A percentile compares a stretch with the other conserved stretches of the same genome.
phyloP scores from a whole-genome alignment of 805 yeast genomes.

The Myxozyma neglecta region DNA sequence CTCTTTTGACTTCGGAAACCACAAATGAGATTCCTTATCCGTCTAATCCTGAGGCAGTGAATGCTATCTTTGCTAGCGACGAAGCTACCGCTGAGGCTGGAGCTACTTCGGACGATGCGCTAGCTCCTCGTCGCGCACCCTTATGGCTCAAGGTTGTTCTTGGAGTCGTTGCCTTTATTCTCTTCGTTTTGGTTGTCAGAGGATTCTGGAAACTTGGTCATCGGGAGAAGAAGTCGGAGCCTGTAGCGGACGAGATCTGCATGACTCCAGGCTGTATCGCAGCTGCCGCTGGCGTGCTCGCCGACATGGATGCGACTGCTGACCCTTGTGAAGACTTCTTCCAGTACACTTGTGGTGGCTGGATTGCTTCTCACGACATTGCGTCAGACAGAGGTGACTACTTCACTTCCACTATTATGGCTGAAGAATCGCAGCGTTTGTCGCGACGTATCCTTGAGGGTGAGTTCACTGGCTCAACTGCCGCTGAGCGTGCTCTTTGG shows the following conservation, averaged over 20 bases:
- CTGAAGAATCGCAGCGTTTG: constrained; percentile 26
- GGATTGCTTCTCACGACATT: constrained; percentile 28
- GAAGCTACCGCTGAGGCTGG: constrained; percentile 25
- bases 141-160: constrained; percentile 17
- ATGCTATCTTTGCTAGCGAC: constrained; percentile 24
- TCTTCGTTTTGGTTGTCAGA: constrained; percentile 18
- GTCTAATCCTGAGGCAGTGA: constrained; percentile 22
- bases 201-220: constrained; percentile 24
- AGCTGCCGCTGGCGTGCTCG: constrained; percentile 27
- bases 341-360: constrained; percentile 31
- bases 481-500: constrained; percentile 28
- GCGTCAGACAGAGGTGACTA: constrained; percentile 27
- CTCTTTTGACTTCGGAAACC: constrained; percentile 23
- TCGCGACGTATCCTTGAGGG: constrained; percentile 28
- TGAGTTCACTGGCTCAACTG: constrained; percentile 16
- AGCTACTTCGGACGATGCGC: not conserved
- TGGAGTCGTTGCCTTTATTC: constrained; percentile 7
- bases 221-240: not conserved
- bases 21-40: constrained; percentile 27
- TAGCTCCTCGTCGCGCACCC: constrained; percentile 2
- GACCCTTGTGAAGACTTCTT: constrained; percentile 30
- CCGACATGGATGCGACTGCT: constrained; percentile 23
- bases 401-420: constrained; percentile 27
- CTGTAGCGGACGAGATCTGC: constrained; percentile 15
- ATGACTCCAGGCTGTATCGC: constrained; percentile 28